These are phyloP conservation scores for Lasiosphaeria hispida DNA, from an alignment of 495 filamentous ascomycete species.

Conservation along the genomic window DNA sequence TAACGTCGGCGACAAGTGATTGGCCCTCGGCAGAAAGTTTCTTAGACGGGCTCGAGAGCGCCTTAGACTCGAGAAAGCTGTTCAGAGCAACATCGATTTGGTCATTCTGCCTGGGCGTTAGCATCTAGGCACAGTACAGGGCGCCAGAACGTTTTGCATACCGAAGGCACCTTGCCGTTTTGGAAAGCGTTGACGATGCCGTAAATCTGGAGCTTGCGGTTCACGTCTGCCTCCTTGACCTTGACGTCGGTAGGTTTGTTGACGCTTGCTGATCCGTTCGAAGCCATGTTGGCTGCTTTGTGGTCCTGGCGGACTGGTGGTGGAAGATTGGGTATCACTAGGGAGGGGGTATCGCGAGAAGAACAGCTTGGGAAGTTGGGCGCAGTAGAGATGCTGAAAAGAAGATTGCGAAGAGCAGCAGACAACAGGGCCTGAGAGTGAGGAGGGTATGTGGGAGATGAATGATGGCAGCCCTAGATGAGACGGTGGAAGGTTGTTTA, in stretches of 20 bases:
- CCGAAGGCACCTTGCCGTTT: conserved; percentile 86
- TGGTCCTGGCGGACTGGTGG: background rate
- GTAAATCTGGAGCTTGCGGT: conserved; percentile 91
- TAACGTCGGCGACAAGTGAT: conserved; percentile 70
- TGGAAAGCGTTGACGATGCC: conserved; percentile 89
- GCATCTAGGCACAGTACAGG: background rate
- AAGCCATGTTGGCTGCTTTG: conserved; percentile 26
- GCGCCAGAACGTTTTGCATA: conserved; percentile 43
- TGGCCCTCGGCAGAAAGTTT: conserved; percentile 82
- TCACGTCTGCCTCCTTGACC: conserved; percentile 67
- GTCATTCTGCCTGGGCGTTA: conserved; percentile 57
- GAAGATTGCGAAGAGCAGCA: background rate
- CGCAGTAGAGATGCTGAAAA: background rate
- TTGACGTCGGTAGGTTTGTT: conserved; percentile 66
- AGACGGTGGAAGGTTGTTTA: conserved; percentile 14
- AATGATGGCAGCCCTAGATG: background rate
- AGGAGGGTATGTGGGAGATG: background rate
- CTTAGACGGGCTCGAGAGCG: conserved; percentile 66
- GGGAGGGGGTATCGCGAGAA: conserved; percentile 20
- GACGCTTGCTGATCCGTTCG: conserved; percentile 39
- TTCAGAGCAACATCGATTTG: conserved; percentile 95
- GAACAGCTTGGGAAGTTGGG: conserved; percentile 1
- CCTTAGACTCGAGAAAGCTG: conserved; percentile 66
- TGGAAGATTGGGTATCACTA: conserved; percentile 11
- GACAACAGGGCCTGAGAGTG: background rate